Evolutionary conservation across 805 yeast genomes (phyloP).

Genomic region (Wickerhamiella siamensis): DNA sequence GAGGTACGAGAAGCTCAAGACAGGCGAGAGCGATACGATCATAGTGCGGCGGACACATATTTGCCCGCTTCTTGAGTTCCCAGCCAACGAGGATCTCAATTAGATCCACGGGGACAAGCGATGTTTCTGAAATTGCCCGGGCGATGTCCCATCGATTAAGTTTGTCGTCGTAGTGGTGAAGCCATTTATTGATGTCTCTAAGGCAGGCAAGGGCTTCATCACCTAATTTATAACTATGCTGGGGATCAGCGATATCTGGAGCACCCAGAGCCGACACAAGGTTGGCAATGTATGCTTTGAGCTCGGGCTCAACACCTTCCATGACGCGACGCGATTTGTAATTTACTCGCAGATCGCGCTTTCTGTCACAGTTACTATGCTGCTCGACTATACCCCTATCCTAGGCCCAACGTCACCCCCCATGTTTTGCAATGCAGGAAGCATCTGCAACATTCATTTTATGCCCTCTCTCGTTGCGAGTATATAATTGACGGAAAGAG

Average conservation of each 20-base stretch:
- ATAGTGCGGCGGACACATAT: constrained; percentile 21
- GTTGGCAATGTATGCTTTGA: constrained; percentile 56
- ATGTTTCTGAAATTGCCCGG: constrained; percentile 69
- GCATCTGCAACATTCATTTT: neutral
- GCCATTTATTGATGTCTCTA: constrained; percentile 80
- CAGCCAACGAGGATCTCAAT: constrained; percentile 60
- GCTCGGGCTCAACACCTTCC: constrained; percentile 20
- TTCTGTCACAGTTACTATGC: no score
- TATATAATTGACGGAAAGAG: no score
- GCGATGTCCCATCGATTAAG: constrained; percentile 67
- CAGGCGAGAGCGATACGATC: constrained; percentile 58
- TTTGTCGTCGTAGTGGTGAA: constrained; percentile 66
- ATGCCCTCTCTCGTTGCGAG: no score
- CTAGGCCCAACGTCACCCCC: neutral
- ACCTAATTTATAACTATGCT: constrained; percentile 58
- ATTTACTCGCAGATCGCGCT: neutral
- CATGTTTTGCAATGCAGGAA: neutral
- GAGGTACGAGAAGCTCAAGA: constrained; percentile 63
- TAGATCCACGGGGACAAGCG: constrained; percentile 58
- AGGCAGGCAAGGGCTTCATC: constrained; percentile 78
- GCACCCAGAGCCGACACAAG: constrained; percentile 88
- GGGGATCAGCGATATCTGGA: constrained; percentile 44
- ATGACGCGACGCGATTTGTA: constrained; percentile 1
- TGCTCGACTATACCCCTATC: no score
- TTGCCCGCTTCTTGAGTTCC: constrained; percentile 31